Evolutionary conservation across 257 asterid species (phyloP).

Genomic region (Pogostemon cablin): DNA sequence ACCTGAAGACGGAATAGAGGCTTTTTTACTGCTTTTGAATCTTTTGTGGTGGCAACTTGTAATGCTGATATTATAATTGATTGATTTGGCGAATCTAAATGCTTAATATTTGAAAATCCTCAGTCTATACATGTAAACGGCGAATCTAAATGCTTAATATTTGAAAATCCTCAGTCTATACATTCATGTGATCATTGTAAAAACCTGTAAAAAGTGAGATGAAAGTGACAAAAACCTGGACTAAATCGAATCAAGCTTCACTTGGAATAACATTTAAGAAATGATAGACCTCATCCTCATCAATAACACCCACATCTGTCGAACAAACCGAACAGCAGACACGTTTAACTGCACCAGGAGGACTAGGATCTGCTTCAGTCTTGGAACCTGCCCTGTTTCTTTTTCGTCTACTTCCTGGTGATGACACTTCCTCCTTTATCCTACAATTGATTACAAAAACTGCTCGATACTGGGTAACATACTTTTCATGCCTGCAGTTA

Average conservation of each 20-base stretch:
- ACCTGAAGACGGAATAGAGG: too few relatives aligned
- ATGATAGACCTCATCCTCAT: conserved; percentile 84
- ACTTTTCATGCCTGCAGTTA: conserved; percentile 74
- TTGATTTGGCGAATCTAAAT: too few relatives aligned
- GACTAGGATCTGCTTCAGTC: conserved; percentile 30
- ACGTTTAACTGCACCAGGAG: conserved; percentile 43
- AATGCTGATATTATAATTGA: too few relatives aligned
- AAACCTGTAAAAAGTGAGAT: background rate
- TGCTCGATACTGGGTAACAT: conserved; percentile 80
- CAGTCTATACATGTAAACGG: too few relatives aligned
- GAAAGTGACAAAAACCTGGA: background rate
- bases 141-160: too few relatives aligned
- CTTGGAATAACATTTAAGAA: conserved; percentile 80
- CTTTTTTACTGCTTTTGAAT: too few relatives aligned
- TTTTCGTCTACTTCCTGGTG: conserved; percentile 70
- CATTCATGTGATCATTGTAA: too few relatives aligned
- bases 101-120: too few relatives aligned
- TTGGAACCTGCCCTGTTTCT: conserved; percentile 45
- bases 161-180: too few relatives aligned
- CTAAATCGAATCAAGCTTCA: conserved; percentile 50
- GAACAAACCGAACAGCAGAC: conserved; percentile 83
- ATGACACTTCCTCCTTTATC: conserved; percentile 49
- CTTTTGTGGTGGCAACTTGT: too few relatives aligned
- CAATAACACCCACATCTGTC: conserved; percentile 79
- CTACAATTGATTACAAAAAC: conserved; percentile 79